These are phyloP conservation scores for Pisolithus sp. DNA, from an alignment of 768 basidiomycete species.

Conservation along the genomic window DNA sequence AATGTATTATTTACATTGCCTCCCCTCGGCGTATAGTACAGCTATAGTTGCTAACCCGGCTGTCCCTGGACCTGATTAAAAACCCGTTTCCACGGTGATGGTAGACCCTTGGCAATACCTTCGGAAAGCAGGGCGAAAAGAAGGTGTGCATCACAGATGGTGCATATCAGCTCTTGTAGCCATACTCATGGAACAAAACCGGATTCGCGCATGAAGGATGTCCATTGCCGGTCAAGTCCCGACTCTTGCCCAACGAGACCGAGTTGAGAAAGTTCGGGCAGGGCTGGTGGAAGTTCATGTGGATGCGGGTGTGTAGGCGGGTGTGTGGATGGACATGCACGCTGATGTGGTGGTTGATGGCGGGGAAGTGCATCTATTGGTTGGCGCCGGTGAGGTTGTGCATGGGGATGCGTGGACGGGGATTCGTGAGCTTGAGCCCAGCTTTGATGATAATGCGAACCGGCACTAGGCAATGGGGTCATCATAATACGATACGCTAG, in stretches of 20 bases:
- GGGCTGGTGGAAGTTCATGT: constrained; percentile 15
- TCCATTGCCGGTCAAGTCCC: constrained; percentile 52
- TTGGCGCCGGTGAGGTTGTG: too few species aligned
- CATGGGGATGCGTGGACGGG: too few species aligned
- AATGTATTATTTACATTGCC: too few species aligned
- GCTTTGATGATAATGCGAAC: background rate
- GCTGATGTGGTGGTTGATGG: background rate
- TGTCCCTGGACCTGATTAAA: too few species aligned
- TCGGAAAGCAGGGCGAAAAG: background rate
- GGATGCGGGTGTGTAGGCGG: background rate
- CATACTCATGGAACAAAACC: constrained; percentile 33
- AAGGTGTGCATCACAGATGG: background rate
- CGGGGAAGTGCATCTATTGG: too few species aligned
- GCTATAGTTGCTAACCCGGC: too few species aligned
- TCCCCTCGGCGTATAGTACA: too few species aligned
- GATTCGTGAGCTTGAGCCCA: too few species aligned
- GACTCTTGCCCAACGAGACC: constrained; percentile 55
- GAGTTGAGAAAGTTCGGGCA: constrained; percentile 48
- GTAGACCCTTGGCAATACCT: too few species aligned
- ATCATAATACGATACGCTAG: background rate
- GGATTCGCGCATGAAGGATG: constrained; percentile 55
- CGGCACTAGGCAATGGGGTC: background rate
- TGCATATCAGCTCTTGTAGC: background rate
- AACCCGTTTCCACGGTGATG: too few species aligned
- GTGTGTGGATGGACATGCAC: too few species aligned